These are phyloP conservation scores for Sungouiozyma ichnusensis DNA, from an alignment of 805 yeast species.

Conservation along the genomic window DNA sequence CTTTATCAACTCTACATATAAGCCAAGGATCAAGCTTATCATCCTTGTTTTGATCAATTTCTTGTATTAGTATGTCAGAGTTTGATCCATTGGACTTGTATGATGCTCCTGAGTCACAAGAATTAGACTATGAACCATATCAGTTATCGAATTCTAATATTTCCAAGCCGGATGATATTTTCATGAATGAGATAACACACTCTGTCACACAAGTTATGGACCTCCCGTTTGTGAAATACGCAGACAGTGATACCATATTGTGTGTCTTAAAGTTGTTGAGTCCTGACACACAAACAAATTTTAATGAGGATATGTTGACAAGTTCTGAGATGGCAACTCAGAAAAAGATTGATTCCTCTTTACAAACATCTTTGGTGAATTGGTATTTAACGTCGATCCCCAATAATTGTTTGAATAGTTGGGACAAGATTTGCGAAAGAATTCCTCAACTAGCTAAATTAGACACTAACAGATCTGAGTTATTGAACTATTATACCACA, in stretches of 20 bases:
- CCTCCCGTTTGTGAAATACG: constrained; percentile 39
- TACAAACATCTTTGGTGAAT: constrained; percentile 23
- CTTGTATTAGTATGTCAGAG: too few relatives aligned
- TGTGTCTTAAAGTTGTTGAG: constrained; percentile 39
- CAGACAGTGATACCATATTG: constrained; percentile 38
- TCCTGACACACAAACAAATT: constrained; percentile 43
- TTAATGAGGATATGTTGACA: constrained; percentile 22
- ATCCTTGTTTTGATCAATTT: too few relatives aligned
- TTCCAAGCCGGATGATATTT: not conserved
- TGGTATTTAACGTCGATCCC: constrained; percentile 38
- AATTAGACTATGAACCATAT: not conserved
- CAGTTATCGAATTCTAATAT: not conserved
- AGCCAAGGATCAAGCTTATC: too few relatives aligned
- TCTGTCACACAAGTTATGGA: constrained; percentile 44
- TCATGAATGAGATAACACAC: not conserved
- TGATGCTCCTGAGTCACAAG: constrained; percentile 9
- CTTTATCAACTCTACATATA: too few relatives aligned
- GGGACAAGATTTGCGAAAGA: constrained; percentile 23
- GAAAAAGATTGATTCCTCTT: constrained; percentile 25
- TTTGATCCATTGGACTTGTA: constrained; percentile 32
- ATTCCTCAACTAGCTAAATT: constrained; percentile 28
- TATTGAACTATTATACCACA: constrained; percentile 32
- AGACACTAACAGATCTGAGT: constrained; percentile 41
- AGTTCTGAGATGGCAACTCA: constrained; percentile 20
- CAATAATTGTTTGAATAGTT: constrained; percentile 18